Evolutionary conservation across 1,284 basidiomycete species (phyloP), one percentile per base, ranked within the genome.

Genomic region (Rhodotorula sp.): DNA sequence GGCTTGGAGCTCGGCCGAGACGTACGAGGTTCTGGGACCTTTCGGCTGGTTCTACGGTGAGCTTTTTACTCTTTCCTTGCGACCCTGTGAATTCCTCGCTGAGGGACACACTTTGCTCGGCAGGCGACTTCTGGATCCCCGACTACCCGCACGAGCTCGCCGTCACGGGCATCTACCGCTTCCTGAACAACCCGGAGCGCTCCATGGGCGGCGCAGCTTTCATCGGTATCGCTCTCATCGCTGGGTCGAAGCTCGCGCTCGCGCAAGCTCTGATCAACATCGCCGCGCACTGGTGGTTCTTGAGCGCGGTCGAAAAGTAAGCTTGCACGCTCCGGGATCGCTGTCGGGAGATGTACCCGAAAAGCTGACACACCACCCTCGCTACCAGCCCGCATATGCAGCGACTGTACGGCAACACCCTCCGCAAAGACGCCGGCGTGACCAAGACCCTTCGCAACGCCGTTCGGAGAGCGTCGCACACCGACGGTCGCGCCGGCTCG

Each of bases 381-480:
- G 70, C 34, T 62, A 28, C 57, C 70, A 95, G 94, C 74, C 97
- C 97, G 28, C 95, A 99, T 81, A 99, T 99, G 95, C 88, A 87
- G 76, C 93, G 92, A 79, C 84, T 98, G 23, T 99, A 98, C 80
- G 95, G 95, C 21, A 88, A 94, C 78, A 89, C 91, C 8, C 84
- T 99, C 26, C 88, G 95, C 72, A 92, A 93, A 80, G 95, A 98
- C 71, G 95, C 94, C 12, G 97, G 95, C 49, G 90, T 98, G 75
- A 93, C 95, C 71, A 97, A 97, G 84, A 95, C 97, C 43, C 89
- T 99, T 80, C 94, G 94, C 83, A 90, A 86, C 67, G 92, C 94
- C 79, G 85, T 66, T n/a, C 63, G 63, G 16, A 60, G 58, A 26
- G 55, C 65, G 7, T 69, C 60, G 14, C 55, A 50, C 31, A 34